phyloP scores from a whole-genome alignment of 257 asterid species.

The Misopates orontium region DNA sequence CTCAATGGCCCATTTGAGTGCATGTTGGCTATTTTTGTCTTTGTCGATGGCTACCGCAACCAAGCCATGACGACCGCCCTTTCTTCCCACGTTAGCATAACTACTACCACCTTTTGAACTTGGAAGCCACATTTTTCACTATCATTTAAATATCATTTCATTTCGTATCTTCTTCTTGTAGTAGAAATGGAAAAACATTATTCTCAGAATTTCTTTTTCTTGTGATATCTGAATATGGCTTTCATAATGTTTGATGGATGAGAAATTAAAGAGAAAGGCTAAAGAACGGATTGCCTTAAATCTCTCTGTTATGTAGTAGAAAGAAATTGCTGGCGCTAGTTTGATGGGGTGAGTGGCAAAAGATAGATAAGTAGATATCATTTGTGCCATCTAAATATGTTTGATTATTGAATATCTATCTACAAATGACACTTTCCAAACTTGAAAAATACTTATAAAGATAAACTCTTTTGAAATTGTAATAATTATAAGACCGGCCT shows the following conservation, averaged over 20 bases:
- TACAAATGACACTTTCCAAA: too few species aligned
- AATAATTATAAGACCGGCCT: too few species aligned
- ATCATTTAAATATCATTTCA: not conserved
- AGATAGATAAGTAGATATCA: too few species aligned
- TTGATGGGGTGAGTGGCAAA: too few species aligned
- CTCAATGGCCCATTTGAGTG: conserved; percentile 79
- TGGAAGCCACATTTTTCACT: conserved; percentile 59
- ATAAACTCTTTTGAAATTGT: too few species aligned
- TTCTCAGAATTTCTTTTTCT: not conserved
- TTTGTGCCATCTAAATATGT: too few species aligned
- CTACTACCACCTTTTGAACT: conserved; percentile 32
- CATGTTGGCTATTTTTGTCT: conserved; percentile 78
- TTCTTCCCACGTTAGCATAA: conserved; percentile 36
- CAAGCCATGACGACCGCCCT: conserved; percentile 57
- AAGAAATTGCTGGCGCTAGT: too few species aligned
- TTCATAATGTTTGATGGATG: conserved; percentile 21
- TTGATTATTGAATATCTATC: too few species aligned
- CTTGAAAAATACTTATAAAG: too few species aligned
- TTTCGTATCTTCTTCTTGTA: not conserved
- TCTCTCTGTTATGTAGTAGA: conserved; percentile 31
- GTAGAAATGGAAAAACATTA: not conserved
- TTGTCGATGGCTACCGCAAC: conserved; percentile 83
- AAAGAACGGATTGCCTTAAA: conserved; percentile 32
- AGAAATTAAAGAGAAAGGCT: conserved; percentile 28
- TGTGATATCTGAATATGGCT: not conserved